phyloP scores from a whole-genome alignment of 2,329 filamentous ascomycete species.

The Fusarium coicis region DNA sequence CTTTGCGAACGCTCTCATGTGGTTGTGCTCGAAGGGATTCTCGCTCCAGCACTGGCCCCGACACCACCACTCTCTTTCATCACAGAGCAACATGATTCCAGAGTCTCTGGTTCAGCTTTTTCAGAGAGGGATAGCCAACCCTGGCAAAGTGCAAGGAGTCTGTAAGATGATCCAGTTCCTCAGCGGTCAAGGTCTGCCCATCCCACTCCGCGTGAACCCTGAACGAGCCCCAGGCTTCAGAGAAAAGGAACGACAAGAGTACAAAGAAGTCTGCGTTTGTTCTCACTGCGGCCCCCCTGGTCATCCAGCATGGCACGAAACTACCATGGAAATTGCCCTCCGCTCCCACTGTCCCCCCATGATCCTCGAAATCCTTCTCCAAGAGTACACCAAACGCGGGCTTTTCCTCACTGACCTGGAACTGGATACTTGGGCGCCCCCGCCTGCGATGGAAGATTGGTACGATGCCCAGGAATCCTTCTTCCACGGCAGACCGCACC shows the following conservation, averaged over 20 bases:
- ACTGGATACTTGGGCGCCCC: neutral
- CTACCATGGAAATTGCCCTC: neutral
- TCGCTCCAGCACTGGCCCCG: neutral
- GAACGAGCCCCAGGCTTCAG: neutral
- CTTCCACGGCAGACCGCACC: accelerated
- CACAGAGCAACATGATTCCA: neutral
- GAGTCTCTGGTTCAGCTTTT: neutral
- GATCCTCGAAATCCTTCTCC: neutral
- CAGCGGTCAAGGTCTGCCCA: neutral
- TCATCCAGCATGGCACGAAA: neutral
- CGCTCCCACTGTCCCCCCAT: neutral
- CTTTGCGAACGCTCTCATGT: neutral
- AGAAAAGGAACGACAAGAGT: no score
- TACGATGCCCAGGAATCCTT: neutral
- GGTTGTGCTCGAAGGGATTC: neutral
- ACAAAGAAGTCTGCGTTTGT: no score
- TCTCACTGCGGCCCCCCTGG: neutral
- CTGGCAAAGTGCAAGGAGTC: neutral
- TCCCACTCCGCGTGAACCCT: neutral
- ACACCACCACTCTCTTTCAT: neutral
- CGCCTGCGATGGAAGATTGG: neutral
- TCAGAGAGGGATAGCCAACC: neutral
- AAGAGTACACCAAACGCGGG: neutral
- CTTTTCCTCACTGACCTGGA: neutral
- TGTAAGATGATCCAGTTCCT: neutral